Evolutionary conservation across 441 rosid species (phyloP), one percentile per base, ranked within the genome.

Genomic region (Erodium chrysanthum): DNA sequence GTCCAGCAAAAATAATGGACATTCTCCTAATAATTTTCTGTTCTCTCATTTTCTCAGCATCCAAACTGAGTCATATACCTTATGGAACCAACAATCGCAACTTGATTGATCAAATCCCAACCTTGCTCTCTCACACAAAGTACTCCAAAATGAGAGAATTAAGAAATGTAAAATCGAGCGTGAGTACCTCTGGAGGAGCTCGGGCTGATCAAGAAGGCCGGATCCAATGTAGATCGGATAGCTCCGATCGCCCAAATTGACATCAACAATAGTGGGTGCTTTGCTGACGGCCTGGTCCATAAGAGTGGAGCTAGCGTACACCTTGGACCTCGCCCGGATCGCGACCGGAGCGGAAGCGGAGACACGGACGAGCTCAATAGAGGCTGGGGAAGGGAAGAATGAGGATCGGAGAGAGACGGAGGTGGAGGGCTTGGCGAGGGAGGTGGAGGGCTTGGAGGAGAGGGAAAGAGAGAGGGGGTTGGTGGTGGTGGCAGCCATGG

Each of bases 141-240:
- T 37, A 37, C 12, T 37, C 12, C 0, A 0, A 37, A 37, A 37
- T 9, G 11, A 37, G 11, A 37, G 12, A 37, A 37, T 9, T 37
- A 37, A 37, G 54, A 46, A 46, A 46, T 46, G 18, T 46, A 46
- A 46, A 46, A 46, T n/a, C 18, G 54, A 46, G 54, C 5, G 12
- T 2, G 37, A 21, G n/a, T 25, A 91, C 97, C 86, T 88, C 79
- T 91, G 97, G 23, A 94, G 90, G 68, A 91, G 84, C 9, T 86
- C 79, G n/a, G 92, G 88, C 46, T 82, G 96, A 73, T 89, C 76
- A 40, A 94, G 96, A 66, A 91, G 83, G 1, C 91, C 95, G 60
- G 99, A 83, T 64, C 96, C 97, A 50, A 89, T 91, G 67, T 91
- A 89, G 70, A 91, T 91, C 56, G 96, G 97, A 72, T 94, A 94